Evolutionary conservation across 768 basidiomycete species (phyloP), one percentile per base, ranked within the genome.

Genomic region (Suillus luteus): DNA sequence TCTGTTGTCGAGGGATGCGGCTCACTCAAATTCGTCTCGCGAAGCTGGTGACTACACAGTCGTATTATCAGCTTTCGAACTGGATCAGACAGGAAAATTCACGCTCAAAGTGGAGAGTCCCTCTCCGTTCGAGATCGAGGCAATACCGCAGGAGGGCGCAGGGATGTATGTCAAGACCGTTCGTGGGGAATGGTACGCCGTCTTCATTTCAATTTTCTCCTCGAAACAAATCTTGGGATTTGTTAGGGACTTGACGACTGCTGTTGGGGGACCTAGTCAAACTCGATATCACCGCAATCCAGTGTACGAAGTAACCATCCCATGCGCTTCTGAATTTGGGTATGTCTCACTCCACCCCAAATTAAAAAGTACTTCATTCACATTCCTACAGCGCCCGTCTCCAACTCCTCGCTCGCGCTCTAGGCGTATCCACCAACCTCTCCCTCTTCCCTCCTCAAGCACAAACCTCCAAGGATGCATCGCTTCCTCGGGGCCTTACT

Each of bases 31-130:
- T 35, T 27, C 2, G 7, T 15, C 24, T 51, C n/a, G 44, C 19
- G 24, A 54, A 75, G 76, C 76, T 63, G 95, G 94, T 0, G 83
- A 88, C 57, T 97, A 95, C 69, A 94, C 90, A 0, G 66, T 97
- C 27, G 82, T 95, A n/a, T 80, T 92, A 9, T 98, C 96, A 0
- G 82, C 92, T 0, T 97, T 95, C 71, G 89, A 92, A 65, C 88
- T 93, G 1, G 78, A 77, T 14, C 85, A 91, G 62, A 79, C 81
- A 5, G 93, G 92, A 2, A 66, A 82, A 10, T 96, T 88, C 75
- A 81, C 79, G 1, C 73, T 97, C 31, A 81, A 80, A 27, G 75
- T 93, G 2, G 85, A 91, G 58, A 85, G 89, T 62, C 83, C 87
- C 1, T 72, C 74, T 63, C 81, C 84, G 1, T 82, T 95, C 59